These are phyloP conservation scores for Hirschioporus abietinus DNA, from an alignment of 768 basidiomycete genomes.

Conservation along the genomic window DNA sequence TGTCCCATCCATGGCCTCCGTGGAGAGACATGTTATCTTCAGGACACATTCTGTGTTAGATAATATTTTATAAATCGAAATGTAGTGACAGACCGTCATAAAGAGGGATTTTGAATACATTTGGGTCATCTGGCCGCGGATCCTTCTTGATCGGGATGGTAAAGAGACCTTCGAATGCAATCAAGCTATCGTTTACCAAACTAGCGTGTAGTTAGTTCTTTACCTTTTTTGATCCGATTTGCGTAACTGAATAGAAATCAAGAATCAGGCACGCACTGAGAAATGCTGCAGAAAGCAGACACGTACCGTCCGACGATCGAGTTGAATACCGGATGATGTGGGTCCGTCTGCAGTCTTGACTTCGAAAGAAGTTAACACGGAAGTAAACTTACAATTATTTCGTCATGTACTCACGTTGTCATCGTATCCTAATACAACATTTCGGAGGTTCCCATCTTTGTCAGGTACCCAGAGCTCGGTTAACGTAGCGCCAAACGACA, in stretches of 20 bases:
- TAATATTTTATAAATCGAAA: slow-evolving; percentile 18
- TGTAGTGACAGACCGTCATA: slow-evolving; percentile 32
- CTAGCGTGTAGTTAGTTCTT: slow-evolving; percentile 7
- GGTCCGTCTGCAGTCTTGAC: slow-evolving; percentile 36
- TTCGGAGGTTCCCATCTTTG: slow-evolving; percentile 36
- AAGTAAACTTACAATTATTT: background rate
- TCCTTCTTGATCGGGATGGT: slow-evolving; percentile 47
- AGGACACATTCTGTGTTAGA: background rate
- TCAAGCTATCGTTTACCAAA: background rate
- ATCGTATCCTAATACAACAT: slow-evolving; percentile 56
- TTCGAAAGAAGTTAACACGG: slow-evolving; percentile 10
- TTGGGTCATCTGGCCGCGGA: slow-evolving; percentile 34
- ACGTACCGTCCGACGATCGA: slow-evolving; percentile 35
- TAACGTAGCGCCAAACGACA: slow-evolving; percentile 51
- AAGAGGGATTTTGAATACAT: slow-evolving; percentile 45
- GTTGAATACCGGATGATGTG: slow-evolving; percentile 46
- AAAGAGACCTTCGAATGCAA: slow-evolving; percentile 21
- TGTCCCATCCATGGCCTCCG: slow-evolving; percentile 53
- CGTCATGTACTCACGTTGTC: slow-evolving; percentile 35
- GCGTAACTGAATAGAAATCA: slow-evolving; percentile 41
- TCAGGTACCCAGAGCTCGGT: slow-evolving; percentile 55
- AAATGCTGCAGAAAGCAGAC: background rate
- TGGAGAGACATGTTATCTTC: slow-evolving; percentile 49
- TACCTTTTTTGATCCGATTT: slow-evolving; percentile 47
- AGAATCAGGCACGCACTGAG: background rate